These are phyloP conservation scores for Nakazawaea sp. DNA, from an alignment of 805 yeast species.

Conservation along the genomic window DNA sequence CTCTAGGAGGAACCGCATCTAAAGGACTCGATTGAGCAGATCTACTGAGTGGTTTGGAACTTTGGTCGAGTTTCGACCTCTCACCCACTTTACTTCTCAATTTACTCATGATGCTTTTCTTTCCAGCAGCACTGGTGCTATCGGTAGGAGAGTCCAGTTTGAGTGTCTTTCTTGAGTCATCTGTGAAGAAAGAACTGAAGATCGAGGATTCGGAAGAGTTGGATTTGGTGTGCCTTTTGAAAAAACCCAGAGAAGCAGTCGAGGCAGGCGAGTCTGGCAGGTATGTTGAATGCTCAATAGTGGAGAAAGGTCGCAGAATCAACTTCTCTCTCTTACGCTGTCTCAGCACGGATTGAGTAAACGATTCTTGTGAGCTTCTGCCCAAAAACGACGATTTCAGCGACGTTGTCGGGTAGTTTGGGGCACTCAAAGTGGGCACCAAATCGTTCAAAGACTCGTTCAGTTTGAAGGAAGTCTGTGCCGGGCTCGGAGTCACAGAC, in stretches of 20 bases:
- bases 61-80: background rate
- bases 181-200: constrained; percentile 29
- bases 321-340: background rate
- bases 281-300: constrained; percentile 25
- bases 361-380: constrained; percentile 3
- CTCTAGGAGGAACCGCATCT: background rate
- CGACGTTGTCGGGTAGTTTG: constrained; percentile 15
- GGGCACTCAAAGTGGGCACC: constrained; percentile 29
- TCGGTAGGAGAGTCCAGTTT: constrained; percentile 9
- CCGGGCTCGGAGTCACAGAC: constrained; percentile 5
- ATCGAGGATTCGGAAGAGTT: constrained; percentile 51
- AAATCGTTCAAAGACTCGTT: constrained; percentile 20
- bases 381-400: constrained; percentile 2
- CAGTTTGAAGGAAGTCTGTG: background rate
- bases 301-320: constrained; percentile 27
- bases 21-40: constrained; percentile 6
- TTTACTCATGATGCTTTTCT: constrained; percentile 8
- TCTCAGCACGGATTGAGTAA: constrained; percentile 2
- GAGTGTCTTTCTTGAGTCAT: constrained; percentile 28
- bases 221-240: constrained; percentile 60
- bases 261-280: constrained; percentile 27
- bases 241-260: constrained; percentile 38
- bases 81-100: constrained; percentile 7
- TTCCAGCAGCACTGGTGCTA: background rate
- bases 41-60: background rate